phyloP scores from a whole-genome alignment of 2,329 filamentous ascomycete species.

The Exophiala sp. region DNA sequence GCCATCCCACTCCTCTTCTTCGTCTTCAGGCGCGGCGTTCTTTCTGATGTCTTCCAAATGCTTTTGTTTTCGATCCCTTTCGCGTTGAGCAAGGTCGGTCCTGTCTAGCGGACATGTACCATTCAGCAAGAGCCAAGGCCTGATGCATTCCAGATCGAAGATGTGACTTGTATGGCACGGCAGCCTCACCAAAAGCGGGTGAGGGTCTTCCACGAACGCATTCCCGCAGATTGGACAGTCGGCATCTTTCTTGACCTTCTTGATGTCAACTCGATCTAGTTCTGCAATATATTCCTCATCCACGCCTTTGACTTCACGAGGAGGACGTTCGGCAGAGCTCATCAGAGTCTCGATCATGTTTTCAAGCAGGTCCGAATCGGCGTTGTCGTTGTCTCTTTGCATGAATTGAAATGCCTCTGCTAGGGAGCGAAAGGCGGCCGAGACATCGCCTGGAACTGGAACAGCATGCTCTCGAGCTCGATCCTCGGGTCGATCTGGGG shows the following conservation, averaged over 20 bases:
- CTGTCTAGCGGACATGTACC: conserved; percentile 63
- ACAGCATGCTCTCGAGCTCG: conserved; percentile 57
- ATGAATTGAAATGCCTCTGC: conserved; percentile 61
- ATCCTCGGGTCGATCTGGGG: conserved; percentile 45
- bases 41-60: conserved; percentile 35
- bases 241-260: conserved; percentile 28
- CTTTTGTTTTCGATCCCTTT: conserved; percentile 46
- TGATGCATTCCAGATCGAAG: conserved; percentile 64
- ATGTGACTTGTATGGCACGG: conserved; percentile 60
- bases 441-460: conserved; percentile 59
- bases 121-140: conserved; percentile 62
- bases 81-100: conserved; percentile 56
- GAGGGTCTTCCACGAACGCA: conserved; percentile 54
- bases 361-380: conserved; percentile 46
- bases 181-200: conserved; percentile 61
- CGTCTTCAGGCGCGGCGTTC: conserved; percentile 35
- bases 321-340: conserved; percentile 56
- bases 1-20: conserved; percentile 48
- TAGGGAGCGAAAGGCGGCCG: conserved; percentile 57
- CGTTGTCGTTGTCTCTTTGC: conserved; percentile 40
- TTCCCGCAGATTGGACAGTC: conserved; percentile 54
- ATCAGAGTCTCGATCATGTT: conserved; percentile 56
- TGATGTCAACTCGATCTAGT: conserved; percentile 29
- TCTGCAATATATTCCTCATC: conserved; percentile 46
- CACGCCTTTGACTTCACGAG: conserved; percentile 58